Percentiles rank a stretch among this genome's conserved stretches.
Conservation (phyloP, 2,329 filamentous ascomycete species). For the Cladophialophora psammophila region DNA sequence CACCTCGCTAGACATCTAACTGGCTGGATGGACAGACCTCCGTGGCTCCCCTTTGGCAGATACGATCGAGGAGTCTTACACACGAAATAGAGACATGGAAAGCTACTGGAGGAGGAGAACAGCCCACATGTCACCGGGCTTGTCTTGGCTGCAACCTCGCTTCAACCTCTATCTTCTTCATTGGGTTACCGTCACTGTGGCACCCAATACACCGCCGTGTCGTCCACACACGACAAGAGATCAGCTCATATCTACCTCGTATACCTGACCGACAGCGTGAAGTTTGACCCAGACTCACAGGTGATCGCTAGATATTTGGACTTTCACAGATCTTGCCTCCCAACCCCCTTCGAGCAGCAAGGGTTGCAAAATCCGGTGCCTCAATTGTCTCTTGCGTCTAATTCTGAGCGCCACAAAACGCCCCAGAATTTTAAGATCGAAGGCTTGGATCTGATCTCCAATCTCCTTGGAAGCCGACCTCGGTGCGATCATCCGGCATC, state of each 20-base stretch:
- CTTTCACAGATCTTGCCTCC: not conserved
- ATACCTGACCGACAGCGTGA: not conserved
- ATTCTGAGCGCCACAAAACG: not conserved
- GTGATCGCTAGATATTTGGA: not conserved
- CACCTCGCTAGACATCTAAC: not conserved
- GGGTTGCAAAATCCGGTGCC: not conserved
- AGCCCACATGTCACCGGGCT: not conserved
- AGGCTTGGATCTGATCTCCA: not conserved
- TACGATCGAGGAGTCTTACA: not conserved
- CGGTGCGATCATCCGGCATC: not conserved
- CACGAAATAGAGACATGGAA: not conserved
- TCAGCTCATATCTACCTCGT: not conserved
- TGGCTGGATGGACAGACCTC: not conserved
- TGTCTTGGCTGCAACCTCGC: conserved; percentile 3
- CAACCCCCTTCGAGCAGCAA: not conserved
- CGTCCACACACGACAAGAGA: not conserved
- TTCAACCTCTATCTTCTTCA: not conserved
- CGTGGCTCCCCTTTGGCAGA: not conserved
- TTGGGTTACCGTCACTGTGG: not conserved
- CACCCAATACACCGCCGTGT: not conserved
- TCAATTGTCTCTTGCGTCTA: not conserved
- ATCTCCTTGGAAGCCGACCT: not conserved
- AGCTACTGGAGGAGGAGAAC: not conserved
- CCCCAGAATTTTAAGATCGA: not conserved
- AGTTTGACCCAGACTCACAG: not conserved